phyloP scores from a whole-genome alignment of 2,329 filamentous ascomycete species.

The Pseudogymnoascus sp. region DNA sequence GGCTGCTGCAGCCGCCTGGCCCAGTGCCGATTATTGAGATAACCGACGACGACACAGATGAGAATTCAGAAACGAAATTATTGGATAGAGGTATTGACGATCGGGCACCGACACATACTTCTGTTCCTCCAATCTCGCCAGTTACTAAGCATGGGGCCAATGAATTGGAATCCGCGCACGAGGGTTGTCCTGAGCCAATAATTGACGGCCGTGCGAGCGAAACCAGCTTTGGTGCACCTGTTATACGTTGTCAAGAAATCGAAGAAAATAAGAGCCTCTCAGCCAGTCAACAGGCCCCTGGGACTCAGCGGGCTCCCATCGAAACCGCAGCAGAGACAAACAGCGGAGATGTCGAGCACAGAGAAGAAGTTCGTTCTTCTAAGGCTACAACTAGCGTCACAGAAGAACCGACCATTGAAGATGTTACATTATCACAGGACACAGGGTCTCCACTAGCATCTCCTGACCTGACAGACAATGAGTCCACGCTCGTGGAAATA shows the following conservation, averaged over 20 bases:
- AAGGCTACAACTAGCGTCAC: neutral
- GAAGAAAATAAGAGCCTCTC: neutral
- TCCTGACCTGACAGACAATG: neutral
- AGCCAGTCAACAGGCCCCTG: too few species aligned
- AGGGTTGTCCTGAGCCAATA: neutral
- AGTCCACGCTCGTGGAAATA: neutral
- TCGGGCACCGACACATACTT: neutral
- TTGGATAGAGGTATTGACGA: neutral
- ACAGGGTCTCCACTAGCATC: neutral
- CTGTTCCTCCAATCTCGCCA: neutral
- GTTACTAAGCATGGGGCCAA: neutral
- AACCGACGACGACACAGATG: neutral
- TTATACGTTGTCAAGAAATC: neutral
- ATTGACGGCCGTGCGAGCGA: neutral
- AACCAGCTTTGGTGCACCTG: neutral
- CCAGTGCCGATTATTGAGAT: neutral
- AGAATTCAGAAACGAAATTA: neutral
- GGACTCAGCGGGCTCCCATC: neutral
- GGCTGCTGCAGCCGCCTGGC: neutral
- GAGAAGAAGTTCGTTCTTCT: too few species aligned
- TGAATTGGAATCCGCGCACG: neutral
- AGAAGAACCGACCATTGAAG: neutral
- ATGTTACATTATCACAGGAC: neutral
- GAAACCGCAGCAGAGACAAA: neutral
- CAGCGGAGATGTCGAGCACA: neutral